phyloP scores from a whole-genome alignment of 1,139 yeast species.

The Sugiyamaella sp. region DNA sequence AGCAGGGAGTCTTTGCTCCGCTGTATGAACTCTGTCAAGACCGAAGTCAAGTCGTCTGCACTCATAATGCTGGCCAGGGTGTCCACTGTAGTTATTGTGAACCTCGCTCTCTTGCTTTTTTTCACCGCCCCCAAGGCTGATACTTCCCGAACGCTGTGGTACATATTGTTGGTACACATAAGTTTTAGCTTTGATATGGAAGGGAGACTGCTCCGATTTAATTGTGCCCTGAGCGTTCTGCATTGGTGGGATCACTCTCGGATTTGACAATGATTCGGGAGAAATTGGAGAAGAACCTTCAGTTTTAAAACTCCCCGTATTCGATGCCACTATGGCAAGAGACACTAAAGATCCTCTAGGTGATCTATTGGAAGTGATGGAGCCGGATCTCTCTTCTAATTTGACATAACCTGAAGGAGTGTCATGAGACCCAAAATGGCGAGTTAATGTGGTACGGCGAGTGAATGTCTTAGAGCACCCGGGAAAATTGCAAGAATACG shows the following conservation, averaged over 20 bases:
- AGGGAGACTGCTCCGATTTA: not conserved
- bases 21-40: constrained; percentile 1
- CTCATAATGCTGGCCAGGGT: not conserved
- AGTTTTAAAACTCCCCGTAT: not conserved
- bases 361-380: constrained; percentile 13
- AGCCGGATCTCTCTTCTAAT: not conserved
- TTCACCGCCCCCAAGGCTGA: not conserved
- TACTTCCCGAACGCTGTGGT: not conserved
- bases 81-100: not conserved
- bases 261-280: not conserved
- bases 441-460: constrained; percentile 67
- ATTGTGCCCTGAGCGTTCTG: not conserved
- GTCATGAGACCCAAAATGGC: constrained; percentile 67
- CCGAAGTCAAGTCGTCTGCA: constrained; percentile 6
- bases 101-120: not conserved
- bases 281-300: constrained; percentile 11
- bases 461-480: constrained; percentile 69
- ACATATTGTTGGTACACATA: constrained; percentile 8
- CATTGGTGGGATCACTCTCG: constrained; percentile 6
- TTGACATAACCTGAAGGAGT: not conserved
- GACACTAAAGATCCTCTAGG: constrained; percentile 3
- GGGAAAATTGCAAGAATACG: constrained; percentile 69
- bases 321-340: not conserved
- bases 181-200: not conserved
- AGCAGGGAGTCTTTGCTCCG: constrained; percentile 8